A percentile compares a stretch with the other conserved stretches of the same genome.
Evolutionary conservation across 2,329 filamentous ascomycete species (phyloP).

Genomic region (Beauveria sp.): DNA sequence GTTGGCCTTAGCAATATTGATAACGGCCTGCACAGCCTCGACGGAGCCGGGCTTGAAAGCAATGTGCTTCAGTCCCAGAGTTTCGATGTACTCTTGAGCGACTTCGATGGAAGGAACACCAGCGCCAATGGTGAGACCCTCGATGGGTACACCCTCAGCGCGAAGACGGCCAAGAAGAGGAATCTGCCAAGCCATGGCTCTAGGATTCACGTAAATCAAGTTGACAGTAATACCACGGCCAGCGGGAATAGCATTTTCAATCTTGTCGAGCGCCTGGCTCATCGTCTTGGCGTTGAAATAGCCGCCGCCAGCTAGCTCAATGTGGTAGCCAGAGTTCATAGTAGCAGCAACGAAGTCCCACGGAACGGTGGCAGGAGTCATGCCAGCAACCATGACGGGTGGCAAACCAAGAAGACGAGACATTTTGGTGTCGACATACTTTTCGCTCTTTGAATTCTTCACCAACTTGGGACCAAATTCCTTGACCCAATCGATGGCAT

Average conservation of each 20-base stretch:
- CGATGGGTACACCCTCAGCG: constrained; percentile 80
- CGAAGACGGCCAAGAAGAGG: constrained; percentile 73
- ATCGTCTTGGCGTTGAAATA: constrained; percentile 80
- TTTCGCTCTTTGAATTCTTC: constrained; percentile 81
- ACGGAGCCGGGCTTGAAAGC: constrained; percentile 88
- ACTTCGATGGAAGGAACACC: constrained; percentile 92
- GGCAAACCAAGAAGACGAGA: constrained; percentile 77
- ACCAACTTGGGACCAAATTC: constrained; percentile 90
- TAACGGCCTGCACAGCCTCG: constrained; percentile 79
- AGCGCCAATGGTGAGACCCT: constrained; percentile 86
- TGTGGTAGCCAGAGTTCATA: constrained; percentile 93
- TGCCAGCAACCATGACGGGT: constrained; percentile 84
- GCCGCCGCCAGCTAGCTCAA: constrained; percentile 82
- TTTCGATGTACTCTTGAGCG: constrained; percentile 88
- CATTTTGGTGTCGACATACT: constrained; percentile 96
- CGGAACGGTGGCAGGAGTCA: constrained; percentile 84
- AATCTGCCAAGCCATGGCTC: constrained; percentile 89
- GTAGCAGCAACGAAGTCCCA: constrained; percentile 90
- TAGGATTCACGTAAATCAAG: constrained; percentile 83
- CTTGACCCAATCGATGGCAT: constrained; percentile 95
- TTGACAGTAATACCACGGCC: constrained; percentile 86
- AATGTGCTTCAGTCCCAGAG: constrained; percentile 86
- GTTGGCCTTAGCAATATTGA: constrained; percentile 92
- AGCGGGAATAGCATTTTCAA: constrained; percentile 74
- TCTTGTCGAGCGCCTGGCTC: constrained; percentile 75